A percentile compares a stretch with the other conserved stretches of the same genome.
Evolutionary conservation across 225 moss, liverwort and hornwort species (phyloP).

Genomic region (Asterella californica): DNA sequence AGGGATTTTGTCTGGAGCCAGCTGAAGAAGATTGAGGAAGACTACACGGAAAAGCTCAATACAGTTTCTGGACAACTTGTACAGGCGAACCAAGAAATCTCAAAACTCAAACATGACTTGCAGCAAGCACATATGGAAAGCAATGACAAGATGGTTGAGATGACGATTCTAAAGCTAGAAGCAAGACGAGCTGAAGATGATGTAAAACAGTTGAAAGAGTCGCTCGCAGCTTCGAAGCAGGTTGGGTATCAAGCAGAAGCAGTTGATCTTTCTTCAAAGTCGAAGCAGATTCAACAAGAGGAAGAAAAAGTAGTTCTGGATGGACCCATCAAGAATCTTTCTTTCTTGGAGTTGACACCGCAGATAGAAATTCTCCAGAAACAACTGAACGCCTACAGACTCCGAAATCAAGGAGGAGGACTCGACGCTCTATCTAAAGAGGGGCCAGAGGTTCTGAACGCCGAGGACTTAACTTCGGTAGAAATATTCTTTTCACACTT

Average conservation of each 20-base stretch:
- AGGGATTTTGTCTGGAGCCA: constrained; percentile 48
- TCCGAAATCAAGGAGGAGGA: background rate
- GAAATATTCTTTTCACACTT: background rate
- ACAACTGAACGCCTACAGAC: constrained; percentile 4
- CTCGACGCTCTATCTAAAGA: constrained; percentile 17
- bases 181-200: constrained; percentile 33
- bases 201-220: background rate
- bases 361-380: constrained; percentile 23
- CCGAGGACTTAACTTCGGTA: constrained; percentile 29
- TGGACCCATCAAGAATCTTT: background rate
- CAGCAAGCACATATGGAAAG: constrained; percentile 17
- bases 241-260: constrained; percentile 8
- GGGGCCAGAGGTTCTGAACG: constrained; percentile 37
- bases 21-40: constrained; percentile 37
- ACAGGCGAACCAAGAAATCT: constrained; percentile 29
- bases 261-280: constrained; percentile 6
- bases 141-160: constrained; percentile 39
- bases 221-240: constrained; percentile 18
- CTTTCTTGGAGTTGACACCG: constrained; percentile 2
- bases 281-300: constrained; percentile 9
- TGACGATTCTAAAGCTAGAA: constrained; percentile 37
- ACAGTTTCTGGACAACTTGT: background rate
- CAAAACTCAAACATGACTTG: constrained; percentile 23
- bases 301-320: background rate
- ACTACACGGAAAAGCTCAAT: constrained; percentile 27